A percentile compares a stretch with the other conserved stretches of the same genome.
Evolutionary conservation across 192 early-diverging fungal species (phyloP).

Genomic region (Coemansia asiatica): DNA sequence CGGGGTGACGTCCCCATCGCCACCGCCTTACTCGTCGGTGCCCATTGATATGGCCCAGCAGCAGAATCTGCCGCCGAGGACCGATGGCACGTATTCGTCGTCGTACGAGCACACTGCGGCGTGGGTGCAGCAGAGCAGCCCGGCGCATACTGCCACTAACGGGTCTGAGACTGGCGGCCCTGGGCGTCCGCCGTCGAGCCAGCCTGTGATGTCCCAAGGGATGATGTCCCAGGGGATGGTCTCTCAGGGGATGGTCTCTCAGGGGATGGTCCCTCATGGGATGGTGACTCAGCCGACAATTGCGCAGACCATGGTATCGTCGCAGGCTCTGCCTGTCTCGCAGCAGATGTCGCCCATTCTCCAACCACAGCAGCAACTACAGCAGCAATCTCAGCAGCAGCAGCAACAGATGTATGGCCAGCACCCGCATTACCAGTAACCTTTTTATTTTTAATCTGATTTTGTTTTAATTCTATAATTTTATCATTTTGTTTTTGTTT

Average conservation of each 20-base stretch:
- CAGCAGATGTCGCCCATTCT: background rate
- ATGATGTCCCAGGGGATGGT: background rate
- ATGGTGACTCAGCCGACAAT: background rate
- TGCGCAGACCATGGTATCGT: background rate
- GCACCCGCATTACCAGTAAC: background rate
- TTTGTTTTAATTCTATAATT: too few relatives aligned
- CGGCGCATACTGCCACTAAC: slow-evolving; percentile 36
- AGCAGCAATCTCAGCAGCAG: slow-evolving; percentile 12
- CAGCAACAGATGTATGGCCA: slow-evolving; percentile 12
- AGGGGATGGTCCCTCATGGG: slow-evolving; percentile 5
- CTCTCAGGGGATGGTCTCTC: slow-evolving; percentile 5
- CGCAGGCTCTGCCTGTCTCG: background rate
- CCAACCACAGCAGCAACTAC: slow-evolving; percentile 9
- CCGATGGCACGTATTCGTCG: slow-evolving; percentile 53
- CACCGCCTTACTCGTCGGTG: slow-evolving; percentile 40
- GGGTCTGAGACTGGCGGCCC: slow-evolving; percentile 31
- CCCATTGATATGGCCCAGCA: background rate
- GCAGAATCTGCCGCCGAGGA: slow-evolving; percentile 21
- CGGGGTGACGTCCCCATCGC: slow-evolving; percentile 3
- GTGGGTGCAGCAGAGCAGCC: slow-evolving; percentile 44
- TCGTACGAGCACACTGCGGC: slow-evolving; percentile 53
- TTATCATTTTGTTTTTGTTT: too few relatives aligned
- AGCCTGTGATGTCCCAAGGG: background rate
- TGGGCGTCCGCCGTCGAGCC: slow-evolving; percentile 3
- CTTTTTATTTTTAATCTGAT: background rate